Conservation (phyloP, 805 yeast species). For the Candida sphagnicola region DNA sequence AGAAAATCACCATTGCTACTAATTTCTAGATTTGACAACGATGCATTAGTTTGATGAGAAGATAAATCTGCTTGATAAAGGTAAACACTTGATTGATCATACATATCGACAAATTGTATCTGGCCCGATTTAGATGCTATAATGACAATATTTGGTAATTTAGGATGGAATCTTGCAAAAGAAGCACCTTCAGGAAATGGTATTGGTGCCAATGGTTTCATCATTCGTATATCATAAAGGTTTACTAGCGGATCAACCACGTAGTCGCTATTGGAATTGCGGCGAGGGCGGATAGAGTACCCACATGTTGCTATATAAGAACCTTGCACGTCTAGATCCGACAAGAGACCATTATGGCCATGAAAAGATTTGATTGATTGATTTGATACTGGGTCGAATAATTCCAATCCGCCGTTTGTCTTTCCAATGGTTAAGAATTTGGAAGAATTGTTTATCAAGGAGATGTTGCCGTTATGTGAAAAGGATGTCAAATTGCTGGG, state of each 20-base stretch:
- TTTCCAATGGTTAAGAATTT: slow-evolving; percentile 58
- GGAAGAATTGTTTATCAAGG: slow-evolving; percentile 40
- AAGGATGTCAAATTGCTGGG: slow-evolving; percentile 20
- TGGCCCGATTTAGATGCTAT: slow-evolving; percentile 78
- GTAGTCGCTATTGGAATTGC: slow-evolving; percentile 33
- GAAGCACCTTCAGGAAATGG: slow-evolving; percentile 90
- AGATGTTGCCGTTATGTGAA: slow-evolving; percentile 42
- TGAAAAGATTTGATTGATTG: slow-evolving; percentile 48
- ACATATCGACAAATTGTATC: slow-evolving; percentile 78
- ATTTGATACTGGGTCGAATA: slow-evolving; percentile 54
- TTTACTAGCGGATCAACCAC: slow-evolving; percentile 74
- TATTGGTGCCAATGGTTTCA: slow-evolving; percentile 72
- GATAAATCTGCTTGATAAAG: slow-evolving; percentile 63
- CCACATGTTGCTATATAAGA: slow-evolving; percentile 78
- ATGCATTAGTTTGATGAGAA: slow-evolving; percentile 6
- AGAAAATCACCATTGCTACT: slow-evolving; percentile 75
- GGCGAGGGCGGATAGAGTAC: slow-evolving; percentile 59
- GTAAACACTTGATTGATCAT: slow-evolving; percentile 65
- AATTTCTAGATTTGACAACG: slow-evolving; percentile 48
- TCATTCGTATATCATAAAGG: slow-evolving; percentile 71
- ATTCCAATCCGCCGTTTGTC: slow-evolving; percentile 56
- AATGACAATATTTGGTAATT: slow-evolving; percentile 69
- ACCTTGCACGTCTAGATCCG: slow-evolving; percentile 64
- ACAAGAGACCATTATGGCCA: slow-evolving; percentile 58
- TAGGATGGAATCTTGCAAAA: slow-evolving; percentile 81